These are phyloP conservation scores for Claviceps arundinis DNA, from an alignment of 2,329 filamentous ascomycete genomes.

Conservation along the genomic window DNA sequence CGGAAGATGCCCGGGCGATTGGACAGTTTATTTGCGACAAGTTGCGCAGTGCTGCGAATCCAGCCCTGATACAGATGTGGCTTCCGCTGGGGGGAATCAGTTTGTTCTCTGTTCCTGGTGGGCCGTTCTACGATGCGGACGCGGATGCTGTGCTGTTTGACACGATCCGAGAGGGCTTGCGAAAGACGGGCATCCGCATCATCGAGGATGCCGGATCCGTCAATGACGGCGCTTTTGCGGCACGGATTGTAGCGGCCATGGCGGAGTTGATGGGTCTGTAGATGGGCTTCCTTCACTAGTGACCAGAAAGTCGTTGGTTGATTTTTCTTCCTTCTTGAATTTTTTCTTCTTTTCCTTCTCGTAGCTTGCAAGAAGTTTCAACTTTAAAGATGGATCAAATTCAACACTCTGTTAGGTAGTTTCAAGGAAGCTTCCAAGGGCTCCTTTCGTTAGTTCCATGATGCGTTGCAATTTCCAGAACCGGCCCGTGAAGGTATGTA, in stretches of 20 bases:
- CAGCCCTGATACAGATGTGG: conserved; percentile 37
- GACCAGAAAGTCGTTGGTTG: too few species aligned
- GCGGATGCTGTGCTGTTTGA: conserved; percentile 39
- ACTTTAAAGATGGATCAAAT: too few species aligned
- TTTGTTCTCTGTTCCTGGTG: conserved; percentile 39
- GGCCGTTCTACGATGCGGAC: conserved; percentile 35
- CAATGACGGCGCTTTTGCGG: conserved; percentile 40
- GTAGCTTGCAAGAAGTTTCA: too few species aligned
- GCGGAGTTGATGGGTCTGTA: conserved; percentile 7
- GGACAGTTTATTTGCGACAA: conserved; percentile 42
- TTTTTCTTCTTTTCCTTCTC: too few species aligned
- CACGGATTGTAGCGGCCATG: conserved; percentile 30
- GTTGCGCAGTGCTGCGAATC: conserved; percentile 27
- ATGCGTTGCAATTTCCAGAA: too few species aligned
- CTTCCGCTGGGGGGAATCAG: conserved; percentile 49
- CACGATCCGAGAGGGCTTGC: conserved; percentile 33
- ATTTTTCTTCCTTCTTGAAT: too few species aligned
- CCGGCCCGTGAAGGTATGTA: too few species aligned
- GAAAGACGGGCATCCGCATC: conserved; percentile 33
- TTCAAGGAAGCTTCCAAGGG: too few species aligned
- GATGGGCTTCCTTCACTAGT: not conserved
- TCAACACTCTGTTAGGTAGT: too few species aligned
- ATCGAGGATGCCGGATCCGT: conserved; percentile 36
- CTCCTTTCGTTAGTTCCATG: too few species aligned
- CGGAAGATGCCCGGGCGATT: conserved; percentile 42